A percentile compares a stretch with the other conserved stretches of the same genome.
Evolutionary conservation across 768 basidiomycete genomes (phyloP).

Genomic region (Hydnum rufescens): DNA sequence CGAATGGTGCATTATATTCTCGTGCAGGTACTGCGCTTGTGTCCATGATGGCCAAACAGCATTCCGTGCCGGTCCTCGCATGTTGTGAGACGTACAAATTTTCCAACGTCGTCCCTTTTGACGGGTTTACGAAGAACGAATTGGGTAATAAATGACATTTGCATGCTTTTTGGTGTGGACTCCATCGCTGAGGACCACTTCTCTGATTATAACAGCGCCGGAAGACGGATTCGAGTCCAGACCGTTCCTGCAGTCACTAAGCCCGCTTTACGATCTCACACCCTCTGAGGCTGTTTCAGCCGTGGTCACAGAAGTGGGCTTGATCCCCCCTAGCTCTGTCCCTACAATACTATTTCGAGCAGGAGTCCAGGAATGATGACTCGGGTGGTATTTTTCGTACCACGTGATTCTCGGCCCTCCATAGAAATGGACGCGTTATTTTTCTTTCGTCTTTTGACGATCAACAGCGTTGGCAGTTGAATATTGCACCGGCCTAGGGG

Average conservation of each 20-base stretch:
- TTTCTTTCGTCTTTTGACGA: too few species aligned
- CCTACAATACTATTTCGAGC: constrained; percentile 40
- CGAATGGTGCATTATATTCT: constrained; percentile 86
- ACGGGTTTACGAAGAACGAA: constrained; percentile 92
- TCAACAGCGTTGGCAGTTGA: too few species aligned
- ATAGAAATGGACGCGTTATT: too few species aligned
- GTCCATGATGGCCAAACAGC: constrained; percentile 84
- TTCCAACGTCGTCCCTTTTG: constrained; percentile 77
- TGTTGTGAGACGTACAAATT: constrained; percentile 99
- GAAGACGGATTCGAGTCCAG: constrained; percentile 9
- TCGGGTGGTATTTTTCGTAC: too few species aligned
- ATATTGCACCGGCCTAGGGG: too few species aligned
- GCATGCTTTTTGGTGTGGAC: constrained; percentile 6
- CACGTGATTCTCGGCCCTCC: too few species aligned
- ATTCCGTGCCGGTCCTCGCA: constrained; percentile 82
- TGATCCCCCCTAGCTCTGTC: constrained; percentile 85
- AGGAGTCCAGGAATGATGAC: neutral
- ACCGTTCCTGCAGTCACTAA: constrained; percentile 53
- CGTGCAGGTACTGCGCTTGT: constrained; percentile 90
- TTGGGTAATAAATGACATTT: constrained; percentile 32
- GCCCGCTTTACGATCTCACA: constrained; percentile 86
- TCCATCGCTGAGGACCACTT: constrained; percentile 3
- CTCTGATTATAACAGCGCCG: constrained; percentile 17
- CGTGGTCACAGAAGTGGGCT: constrained; percentile 90
- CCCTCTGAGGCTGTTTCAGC: constrained; percentile 84